Percentiles rank a stretch among this genome's conserved stretches.
Evolutionary conservation across 768 basidiomycete species (phyloP).

Genomic region (Leccinellum luteum): DNA sequence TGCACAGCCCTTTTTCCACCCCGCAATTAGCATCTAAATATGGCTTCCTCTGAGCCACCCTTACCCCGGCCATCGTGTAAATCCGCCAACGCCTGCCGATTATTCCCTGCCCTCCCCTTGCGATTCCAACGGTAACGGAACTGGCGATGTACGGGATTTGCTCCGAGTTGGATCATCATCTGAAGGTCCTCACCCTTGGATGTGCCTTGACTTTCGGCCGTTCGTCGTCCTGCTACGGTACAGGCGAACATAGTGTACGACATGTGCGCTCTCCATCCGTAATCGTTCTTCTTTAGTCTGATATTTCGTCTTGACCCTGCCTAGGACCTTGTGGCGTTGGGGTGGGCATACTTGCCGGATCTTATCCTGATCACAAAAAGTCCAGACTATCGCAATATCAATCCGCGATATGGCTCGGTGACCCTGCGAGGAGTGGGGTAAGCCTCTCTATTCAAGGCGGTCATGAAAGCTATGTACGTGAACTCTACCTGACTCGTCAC

Average conservation of each 20-base stretch:
- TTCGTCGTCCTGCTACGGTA: slow-evolving; percentile 55
- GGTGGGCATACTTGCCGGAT: slow-evolving; percentile 2
- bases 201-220: slow-evolving; percentile 58
- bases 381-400: slow-evolving; percentile 62
- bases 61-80: slow-evolving; percentile 53
- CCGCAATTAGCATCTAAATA: slow-evolving; percentile 1
- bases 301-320: background rate
- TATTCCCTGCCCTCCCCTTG: slow-evolving; percentile 68
- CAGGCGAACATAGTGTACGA: slow-evolving; percentile 75
- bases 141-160: slow-evolving; percentile 70
- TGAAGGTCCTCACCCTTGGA: slow-evolving; percentile 66
- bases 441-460: slow-evolving; percentile 44
- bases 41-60: slow-evolving; percentile 17
- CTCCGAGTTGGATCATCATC: slow-evolving; percentile 64
- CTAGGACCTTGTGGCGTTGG: background rate
- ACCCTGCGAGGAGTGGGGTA: slow-evolving; percentile 53
- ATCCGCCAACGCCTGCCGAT: slow-evolving; percentile 58
- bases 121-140: slow-evolving; percentile 69
- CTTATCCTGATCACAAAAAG: slow-evolving; percentile 33
- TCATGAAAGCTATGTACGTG: slow-evolving; percentile 67
- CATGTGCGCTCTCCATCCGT: slow-evolving; percentile 40
- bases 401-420: slow-evolving; percentile 67
- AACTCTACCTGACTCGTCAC: slow-evolving; percentile 10
- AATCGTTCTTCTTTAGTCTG: background rate
- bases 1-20: slow-evolving; percentile 10